A percentile compares a stretch with the other conserved stretches of the same genome.
phyloP scores from a whole-genome alignment of 2,329 filamentous ascomycete species.

The Dothidotthia symphoricarpi region DNA sequence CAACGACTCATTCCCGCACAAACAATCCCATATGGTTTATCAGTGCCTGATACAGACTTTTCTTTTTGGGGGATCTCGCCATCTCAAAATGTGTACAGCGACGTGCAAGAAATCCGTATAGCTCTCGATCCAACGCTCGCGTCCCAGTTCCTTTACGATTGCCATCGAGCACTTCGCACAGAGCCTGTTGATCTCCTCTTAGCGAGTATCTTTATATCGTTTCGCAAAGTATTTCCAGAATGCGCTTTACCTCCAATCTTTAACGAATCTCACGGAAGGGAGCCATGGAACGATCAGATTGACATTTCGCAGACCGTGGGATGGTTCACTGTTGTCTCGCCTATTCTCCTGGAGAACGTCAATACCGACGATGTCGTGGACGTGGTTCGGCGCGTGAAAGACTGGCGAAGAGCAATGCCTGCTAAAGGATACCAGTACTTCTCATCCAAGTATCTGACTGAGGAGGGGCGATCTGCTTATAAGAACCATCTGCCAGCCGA shows the following conservation, averaged over 20 bases:
- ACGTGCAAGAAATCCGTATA: no score
- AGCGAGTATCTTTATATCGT: slow-evolving; percentile 34
- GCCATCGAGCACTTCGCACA: no score
- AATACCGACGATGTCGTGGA: slow-evolving; percentile 36
- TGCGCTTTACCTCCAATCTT: slow-evolving; percentile 45
- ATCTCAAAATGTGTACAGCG: no score
- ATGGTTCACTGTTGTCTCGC: slow-evolving; percentile 23
- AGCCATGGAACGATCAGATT: slow-evolving; percentile 28
- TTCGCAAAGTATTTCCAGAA: slow-evolving; percentile 51
- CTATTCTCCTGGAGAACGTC: slow-evolving; percentile 37
- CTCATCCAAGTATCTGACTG: slow-evolving; percentile 18
- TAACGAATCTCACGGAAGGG: slow-evolving; percentile 22
- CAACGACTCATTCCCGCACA: no score
- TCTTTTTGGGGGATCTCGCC: no score
- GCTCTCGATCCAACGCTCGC: no score
- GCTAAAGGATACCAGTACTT: slow-evolving; percentile 51
- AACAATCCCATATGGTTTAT: no score
- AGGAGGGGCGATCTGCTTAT: slow-evolving; percentile 19
- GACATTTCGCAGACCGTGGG: slow-evolving; percentile 23
- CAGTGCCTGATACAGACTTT: no score
- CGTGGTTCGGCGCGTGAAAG: slow-evolving; percentile 40
- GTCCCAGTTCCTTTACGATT: no score
- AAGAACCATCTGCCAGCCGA: slow-evolving; percentile 51
- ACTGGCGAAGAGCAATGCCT: slow-evolving; percentile 46
- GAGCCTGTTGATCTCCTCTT: slow-evolving; percentile 41